phyloP scores from a whole-genome alignment of 345 rosid genomes.

The Eutrema heterophyllum region DNA sequence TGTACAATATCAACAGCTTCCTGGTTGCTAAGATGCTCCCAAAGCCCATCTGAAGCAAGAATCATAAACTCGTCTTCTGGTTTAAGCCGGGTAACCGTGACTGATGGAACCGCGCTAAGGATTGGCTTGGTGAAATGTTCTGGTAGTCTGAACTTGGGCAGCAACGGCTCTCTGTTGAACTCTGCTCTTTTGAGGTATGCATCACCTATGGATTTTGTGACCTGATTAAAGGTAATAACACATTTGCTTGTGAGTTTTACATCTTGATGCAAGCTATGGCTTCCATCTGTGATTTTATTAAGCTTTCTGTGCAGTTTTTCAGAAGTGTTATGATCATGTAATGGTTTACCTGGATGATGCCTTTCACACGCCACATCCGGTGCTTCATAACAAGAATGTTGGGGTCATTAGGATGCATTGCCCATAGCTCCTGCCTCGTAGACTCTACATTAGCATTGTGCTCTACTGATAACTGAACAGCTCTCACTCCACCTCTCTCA shows the following conservation, averaged over 20 bases:
- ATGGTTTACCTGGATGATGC: conserved; percentile 65
- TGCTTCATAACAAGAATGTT: conserved; percentile 59
- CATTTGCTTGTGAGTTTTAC: conserved; percentile 3
- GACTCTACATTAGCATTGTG: conserved; percentile 66
- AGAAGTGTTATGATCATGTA: background rate
- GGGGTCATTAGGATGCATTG: conserved; percentile 65
- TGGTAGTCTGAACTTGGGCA: conserved; percentile 44
- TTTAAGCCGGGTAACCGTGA: conserved; percentile 43
- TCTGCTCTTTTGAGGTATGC: conserved; percentile 72
- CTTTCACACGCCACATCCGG: conserved; percentile 78
- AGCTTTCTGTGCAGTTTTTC: background rate
- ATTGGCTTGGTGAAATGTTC: conserved; percentile 64
- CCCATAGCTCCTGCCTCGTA: conserved; percentile 59
- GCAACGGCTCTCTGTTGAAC: conserved; percentile 76
- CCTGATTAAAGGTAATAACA: conserved; percentile 34
- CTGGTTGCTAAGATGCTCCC: conserved; percentile 81
- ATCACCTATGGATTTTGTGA: conserved; percentile 83
- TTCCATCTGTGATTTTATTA: background rate
- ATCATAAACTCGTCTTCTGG: conserved; percentile 68
- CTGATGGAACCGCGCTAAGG: conserved; percentile 61
- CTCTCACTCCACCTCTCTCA: conserved; percentile 40
- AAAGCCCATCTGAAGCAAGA: conserved; percentile 86
- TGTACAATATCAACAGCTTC: conserved; percentile 63
- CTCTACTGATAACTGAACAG: conserved; percentile 65
- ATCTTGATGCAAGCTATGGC: background rate